Conservation (phyloP, 2,329 filamentous ascomycete genomes). For the Colletotrichum melonis region DNA sequence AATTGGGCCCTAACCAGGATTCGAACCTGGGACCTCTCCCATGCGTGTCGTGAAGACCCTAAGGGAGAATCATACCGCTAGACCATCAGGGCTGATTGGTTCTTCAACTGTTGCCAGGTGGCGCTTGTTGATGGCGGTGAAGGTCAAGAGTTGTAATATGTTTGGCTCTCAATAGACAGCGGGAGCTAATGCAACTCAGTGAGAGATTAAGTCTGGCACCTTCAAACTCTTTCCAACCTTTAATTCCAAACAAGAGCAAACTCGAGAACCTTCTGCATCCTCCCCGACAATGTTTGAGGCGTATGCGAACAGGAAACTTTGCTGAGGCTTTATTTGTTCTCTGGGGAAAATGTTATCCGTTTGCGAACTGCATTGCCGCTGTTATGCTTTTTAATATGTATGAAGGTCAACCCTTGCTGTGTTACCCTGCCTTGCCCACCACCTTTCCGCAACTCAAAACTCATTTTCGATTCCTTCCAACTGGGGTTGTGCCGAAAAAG, state of each 20-base stretch:
- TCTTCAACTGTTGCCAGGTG: not conserved
- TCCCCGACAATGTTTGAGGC: not conserved
- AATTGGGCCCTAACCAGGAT: constrained; percentile 33
- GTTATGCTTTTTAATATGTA: not conserved
- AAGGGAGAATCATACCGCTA: constrained; percentile 37
- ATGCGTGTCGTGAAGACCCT: not conserved
- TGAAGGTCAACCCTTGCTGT: not conserved
- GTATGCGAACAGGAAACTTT: not conserved
- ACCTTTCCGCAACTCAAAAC: not conserved
- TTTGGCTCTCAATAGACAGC: not conserved
- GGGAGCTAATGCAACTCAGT: not conserved
- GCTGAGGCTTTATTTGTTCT: constrained; percentile 1
- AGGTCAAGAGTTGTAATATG: not conserved
- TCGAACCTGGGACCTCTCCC: constrained; percentile 36
- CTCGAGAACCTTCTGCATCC: not conserved
- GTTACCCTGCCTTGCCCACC: not conserved
- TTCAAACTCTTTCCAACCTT: not conserved
- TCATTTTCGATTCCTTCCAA: not conserved
- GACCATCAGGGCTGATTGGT: constrained; percentile 24
- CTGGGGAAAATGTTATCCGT: not conserved
- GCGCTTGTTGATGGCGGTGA: not conserved
- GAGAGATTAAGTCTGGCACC: not conserved
- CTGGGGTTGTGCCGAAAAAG: not conserved
- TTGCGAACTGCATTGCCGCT: not conserved
- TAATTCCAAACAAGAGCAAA: not conserved